A percentile compares a stretch with the other conserved stretches of the same genome.
Evolutionary conservation across 208 protist species (phyloP).

Genomic region (Trypanosoma boissoni): DNA sequence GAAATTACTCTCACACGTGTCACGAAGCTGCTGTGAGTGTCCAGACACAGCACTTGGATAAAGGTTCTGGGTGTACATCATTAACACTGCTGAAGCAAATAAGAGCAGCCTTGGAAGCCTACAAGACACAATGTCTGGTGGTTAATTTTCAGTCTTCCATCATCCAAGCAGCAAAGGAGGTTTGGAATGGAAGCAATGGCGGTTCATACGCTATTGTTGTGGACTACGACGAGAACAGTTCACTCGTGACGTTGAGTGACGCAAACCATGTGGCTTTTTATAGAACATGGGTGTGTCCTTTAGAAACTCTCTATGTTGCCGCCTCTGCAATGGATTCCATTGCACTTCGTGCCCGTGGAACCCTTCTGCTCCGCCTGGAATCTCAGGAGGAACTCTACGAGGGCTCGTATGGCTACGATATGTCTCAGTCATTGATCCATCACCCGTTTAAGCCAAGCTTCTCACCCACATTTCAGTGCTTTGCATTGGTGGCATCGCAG

Average conservation of each 20-base stretch:
- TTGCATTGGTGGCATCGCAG: conserved; percentile 86
- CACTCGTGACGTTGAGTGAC: conserved; percentile 67
- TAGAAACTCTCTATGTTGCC: conserved; percentile 56
- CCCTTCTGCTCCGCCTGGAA: conserved; percentile 50
- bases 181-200: conserved; percentile 83
- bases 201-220: conserved; percentile 81
- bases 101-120: conserved; percentile 35
- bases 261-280: conserved; percentile 69
- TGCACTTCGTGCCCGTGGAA: conserved; percentile 61
- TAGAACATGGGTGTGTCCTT: conserved; percentile 63
- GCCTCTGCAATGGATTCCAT: conserved; percentile 56
- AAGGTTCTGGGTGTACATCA: conserved; percentile 28
- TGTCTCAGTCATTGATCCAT: conserved; percentile 75
- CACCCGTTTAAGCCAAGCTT: conserved; percentile 90
- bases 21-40: conserved; percentile 63
- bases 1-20: conserved; percentile 81
- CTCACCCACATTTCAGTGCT: conserved; percentile 63
- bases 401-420: conserved; percentile 80
- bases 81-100: conserved; percentile 55
- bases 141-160: conserved; percentile 71
- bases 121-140: conserved; percentile 54
- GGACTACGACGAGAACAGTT: conserved; percentile 52
- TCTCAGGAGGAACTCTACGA: conserved; percentile 57
- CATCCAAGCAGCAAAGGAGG: conserved; percentile 38
- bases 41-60: conserved; percentile 61